Evolutionary conservation across 345 rosid species (phyloP), one percentile per base, ranked within the genome.

Genomic region (Cardamine chenopodiifolia): DNA sequence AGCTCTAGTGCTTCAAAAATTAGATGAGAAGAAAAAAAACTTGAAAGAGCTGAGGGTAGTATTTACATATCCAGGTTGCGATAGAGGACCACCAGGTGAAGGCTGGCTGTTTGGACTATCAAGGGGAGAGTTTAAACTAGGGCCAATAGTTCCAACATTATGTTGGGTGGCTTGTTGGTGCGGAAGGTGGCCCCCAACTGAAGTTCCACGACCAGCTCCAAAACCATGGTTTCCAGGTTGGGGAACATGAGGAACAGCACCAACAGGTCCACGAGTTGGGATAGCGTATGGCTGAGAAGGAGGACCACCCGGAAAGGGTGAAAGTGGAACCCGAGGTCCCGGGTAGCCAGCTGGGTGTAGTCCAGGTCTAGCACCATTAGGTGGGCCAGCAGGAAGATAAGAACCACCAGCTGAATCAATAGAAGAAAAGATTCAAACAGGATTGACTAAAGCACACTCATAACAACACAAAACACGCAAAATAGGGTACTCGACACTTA

Each of bases 191-290:
- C 92, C 86, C 52, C 99, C 97, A 68, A 84, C 89, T 56, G 97
- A 90, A 74, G 71, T 87, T 66, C 99, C 99, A 47, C 96, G 91
- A 25, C 98, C 99, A 78, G 92, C 82, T 11, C 96, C 95, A 81
- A 94, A 91, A 80, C 96, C 96, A 4, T 87, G 88, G 82, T 83
- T 82, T 79, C 95, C 96, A 34, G 95, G 95, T 68, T 83, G 88
- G 82, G 96, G 92, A 59, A 73, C 95, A 69, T 90, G 96, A 73
- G 97, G 90, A 76, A 89, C 92, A 77, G 93, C 87, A 65, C 98
- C 98, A 71, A 90, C 94, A 17, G 99, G 97, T 73, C 99, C 97
- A 77, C 96, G 97, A 54, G 93, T 80, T 26, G 99, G 99, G 77
- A 96, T 96, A 66, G 97, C 88, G 61, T 96, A 96, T 23, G 98